Evolutionary conservation across 1,284 basidiomycete genomes (phyloP).

Genomic region (Heterobasidion irregulare): DNA sequence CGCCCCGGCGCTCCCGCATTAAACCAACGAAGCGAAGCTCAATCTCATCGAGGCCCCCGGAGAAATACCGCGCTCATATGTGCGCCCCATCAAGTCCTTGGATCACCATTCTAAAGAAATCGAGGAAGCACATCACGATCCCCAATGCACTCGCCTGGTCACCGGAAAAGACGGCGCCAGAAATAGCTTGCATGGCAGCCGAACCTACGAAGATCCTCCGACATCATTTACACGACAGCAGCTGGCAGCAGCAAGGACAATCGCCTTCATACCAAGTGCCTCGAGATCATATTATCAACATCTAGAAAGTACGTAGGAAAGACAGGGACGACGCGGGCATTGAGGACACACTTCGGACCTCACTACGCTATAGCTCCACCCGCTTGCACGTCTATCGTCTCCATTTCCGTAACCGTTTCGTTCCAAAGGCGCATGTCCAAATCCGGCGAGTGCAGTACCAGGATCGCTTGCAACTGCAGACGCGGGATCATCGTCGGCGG

Average conservation of each 20-base stretch:
- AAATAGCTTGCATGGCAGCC: background rate
- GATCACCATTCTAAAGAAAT: background rate
- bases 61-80: background rate
- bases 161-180: background rate
- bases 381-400: constrained; percentile 5
- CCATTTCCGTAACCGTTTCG: constrained; percentile 12
- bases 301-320: background rate
- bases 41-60: no score
- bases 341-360: constrained; percentile 7
- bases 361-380: background rate
- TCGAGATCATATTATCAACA: background rate
- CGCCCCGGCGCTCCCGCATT: no score
- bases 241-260: no score
- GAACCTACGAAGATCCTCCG: no score
- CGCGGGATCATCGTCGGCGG: constrained; percentile 4
- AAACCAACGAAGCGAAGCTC: no score
- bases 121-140: background rate
- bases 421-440: constrained; percentile 10
- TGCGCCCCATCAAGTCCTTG: background rate
- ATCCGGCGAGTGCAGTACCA: constrained; percentile 11
- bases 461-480: constrained; percentile 10
- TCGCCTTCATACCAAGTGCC: background rate
- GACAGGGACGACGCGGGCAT: background rate
- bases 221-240: no score
- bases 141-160: background rate